These are phyloP conservation scores for Durusdinium trenchii DNA, from an alignment of 73 alveolate species.

Conservation along the genomic window DNA sequence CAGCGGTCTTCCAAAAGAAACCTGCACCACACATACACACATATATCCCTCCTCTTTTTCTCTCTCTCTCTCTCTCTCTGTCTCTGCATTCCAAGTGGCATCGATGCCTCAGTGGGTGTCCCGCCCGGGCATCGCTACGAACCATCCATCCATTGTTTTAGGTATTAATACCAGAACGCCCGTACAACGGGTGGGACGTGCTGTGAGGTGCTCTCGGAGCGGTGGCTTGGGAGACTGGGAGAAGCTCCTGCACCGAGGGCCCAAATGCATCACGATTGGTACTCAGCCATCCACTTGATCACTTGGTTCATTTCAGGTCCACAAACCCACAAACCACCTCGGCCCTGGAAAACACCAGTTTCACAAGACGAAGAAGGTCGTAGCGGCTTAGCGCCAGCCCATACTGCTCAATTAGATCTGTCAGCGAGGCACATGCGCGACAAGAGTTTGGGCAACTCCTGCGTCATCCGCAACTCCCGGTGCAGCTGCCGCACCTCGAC, in stretches of 20 bases:
- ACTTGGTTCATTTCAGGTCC: too few relatives aligned
- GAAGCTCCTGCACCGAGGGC: too few relatives aligned
- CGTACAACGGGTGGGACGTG: too few relatives aligned
- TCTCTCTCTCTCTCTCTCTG: background rate
- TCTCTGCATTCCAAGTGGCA: background rate
- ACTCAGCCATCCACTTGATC: too few relatives aligned
- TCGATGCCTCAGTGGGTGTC: background rate
- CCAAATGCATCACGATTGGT: too few relatives aligned
- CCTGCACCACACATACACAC: background rate
- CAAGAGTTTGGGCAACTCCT: conserved; percentile 57
- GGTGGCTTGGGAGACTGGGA: too few relatives aligned
- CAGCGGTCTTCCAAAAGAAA: background rate
- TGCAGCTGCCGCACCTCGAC: conserved; percentile 64
- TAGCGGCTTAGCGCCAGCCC: background rate
- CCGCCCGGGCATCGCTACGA: background rate
- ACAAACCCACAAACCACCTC: too few relatives aligned
- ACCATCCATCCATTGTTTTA: background rate
- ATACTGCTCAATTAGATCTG: background rate
- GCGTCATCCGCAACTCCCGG: conserved; percentile 69
- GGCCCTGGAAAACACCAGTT: too few relatives aligned
- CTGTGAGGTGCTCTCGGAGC: too few relatives aligned
- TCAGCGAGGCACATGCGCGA: conserved; percentile 48
- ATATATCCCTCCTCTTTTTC: background rate
- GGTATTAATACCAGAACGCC: too few relatives aligned
- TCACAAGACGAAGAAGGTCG: background rate